Evolutionary conservation across 352 stramenopile genomes (phyloP), one percentile per base, ranked within the genome.

Genomic region (Pythium scleroteichum): DNA sequence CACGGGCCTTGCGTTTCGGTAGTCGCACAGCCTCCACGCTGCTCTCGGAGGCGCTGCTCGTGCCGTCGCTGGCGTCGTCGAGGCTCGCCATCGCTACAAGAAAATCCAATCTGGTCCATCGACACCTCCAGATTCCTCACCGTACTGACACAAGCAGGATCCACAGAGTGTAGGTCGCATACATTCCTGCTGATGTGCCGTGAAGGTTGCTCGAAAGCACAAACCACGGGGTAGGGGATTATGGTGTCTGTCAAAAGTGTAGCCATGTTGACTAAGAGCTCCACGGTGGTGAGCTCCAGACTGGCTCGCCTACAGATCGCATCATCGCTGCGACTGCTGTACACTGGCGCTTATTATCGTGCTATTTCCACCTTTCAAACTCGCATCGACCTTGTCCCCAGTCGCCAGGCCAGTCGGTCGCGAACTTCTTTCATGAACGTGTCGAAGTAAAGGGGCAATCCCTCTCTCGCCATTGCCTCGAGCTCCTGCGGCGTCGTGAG

Each of bases 31-130:
- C 13, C 6, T 53, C 32, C n/a, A 40, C 19, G 45, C 33, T 53
- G 48, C 58, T 66, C 41, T 65, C 58, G 6, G 58, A 64, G 3
- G 42, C 42, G 32, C 53, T 61, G 44, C 53, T 61, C 29, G 53
- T 53, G 27, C 22, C 20, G 6, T 47, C 48, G 40, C 48, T 29
- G 10, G 26, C 14, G 33, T 46, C 20, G 14, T 35, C 44, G 23
- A 17, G 38, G 38, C 38, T 44, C 29, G 29, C 29, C 29, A 35
- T 35, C 29, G 29, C 10, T 5, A 10, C 29, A 35, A 35, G 29
- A 5, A 10, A 35, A 10, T 5, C 29, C 29, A 10, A 35, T 35
- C 29, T 35, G 29, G 29, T 35, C 29, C 5, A 35, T 5, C 5
- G 10, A 10, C 29, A 10, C 29, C 29, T 35, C 29, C 5, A 35